Conservation (phyloP, 2,329 filamentous ascomycete species). For the Talaromyces pinophilus region DNA sequence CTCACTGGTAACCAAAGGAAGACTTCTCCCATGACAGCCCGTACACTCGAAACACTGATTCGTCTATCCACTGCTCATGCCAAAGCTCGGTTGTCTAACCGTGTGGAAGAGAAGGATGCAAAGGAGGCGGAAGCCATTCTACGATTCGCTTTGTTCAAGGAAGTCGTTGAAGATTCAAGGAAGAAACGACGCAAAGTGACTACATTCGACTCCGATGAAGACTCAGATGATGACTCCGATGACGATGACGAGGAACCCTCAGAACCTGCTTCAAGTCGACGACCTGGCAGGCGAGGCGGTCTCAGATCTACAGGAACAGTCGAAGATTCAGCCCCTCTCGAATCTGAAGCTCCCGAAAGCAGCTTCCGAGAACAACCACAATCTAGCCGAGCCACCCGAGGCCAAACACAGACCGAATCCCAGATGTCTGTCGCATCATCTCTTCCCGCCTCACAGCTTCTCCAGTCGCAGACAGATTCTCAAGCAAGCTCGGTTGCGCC, state of each 20-base stretch:
- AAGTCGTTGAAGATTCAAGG: conserved; percentile 77
- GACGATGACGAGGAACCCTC: conserved; percentile 32
- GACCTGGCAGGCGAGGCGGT: conserved; percentile 36
- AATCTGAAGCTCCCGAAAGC: conserved; percentile 57
- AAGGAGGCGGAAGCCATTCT: conserved; percentile 84
- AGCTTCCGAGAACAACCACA: conserved; percentile 50
- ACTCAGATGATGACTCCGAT: conserved; percentile 51
- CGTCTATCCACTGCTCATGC: conserved; percentile 95
- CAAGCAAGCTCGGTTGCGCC: conserved; percentile 47
- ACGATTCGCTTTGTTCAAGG: conserved; percentile 95
- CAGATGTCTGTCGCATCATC: conserved; percentile 78
- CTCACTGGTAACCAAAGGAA: conserved; percentile 90
- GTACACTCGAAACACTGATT: conserved; percentile 97
- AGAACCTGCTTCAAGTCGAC: conserved; percentile 29
- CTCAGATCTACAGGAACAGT: conserved; percentile 40
- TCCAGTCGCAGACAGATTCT: conserved; percentile 54
- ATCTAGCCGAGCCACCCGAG: conserved; percentile 43
- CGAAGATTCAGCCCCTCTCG: conserved; percentile 50
- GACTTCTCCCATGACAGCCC: conserved; percentile 92
- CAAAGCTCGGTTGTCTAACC: conserved; percentile 82
- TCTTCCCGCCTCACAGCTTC: conserved; percentile 70
- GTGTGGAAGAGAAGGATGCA: conserved; percentile 88
- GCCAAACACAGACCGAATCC: conserved; percentile 45
- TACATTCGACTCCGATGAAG: conserved; percentile 63
- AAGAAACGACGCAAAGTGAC: conserved; percentile 80